These are phyloP conservation scores for Megacollybia marginata DNA, from an alignment of 768 basidiomycete genomes.

Conservation along the genomic window DNA sequence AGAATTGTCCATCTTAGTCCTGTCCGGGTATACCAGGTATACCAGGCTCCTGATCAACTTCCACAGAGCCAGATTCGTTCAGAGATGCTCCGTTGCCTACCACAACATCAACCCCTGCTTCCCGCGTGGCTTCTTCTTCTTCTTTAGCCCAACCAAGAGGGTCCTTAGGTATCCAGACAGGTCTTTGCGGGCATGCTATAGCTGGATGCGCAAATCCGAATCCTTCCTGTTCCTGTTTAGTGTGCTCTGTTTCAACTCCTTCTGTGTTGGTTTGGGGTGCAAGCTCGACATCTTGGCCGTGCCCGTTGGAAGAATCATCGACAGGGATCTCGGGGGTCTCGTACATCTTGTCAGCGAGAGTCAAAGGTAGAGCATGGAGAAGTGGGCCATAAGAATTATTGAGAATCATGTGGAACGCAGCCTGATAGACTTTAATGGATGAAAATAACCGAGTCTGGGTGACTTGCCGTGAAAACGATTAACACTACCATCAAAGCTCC, in stretches of 20 bases:
- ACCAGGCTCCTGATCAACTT: conserved; percentile 19
- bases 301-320: not conserved
- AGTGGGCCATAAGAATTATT: conserved; percentile 79
- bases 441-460: not conserved
- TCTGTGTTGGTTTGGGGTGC: conserved; percentile 5
- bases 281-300: not conserved
- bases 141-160: conserved; percentile 51
- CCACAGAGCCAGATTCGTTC: conserved; percentile 55
- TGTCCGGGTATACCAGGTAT: not conserved
- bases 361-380: conserved; percentile 65
- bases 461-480: conserved; percentile 71
- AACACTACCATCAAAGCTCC: conserved; percentile 82
- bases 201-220: conserved; percentile 90
- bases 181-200: conserved; percentile 56
- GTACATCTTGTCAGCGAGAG: conserved; percentile 65
- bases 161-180: conserved; percentile 84
- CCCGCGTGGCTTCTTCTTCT: conserved; percentile 51
- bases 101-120: conserved; percentile 44
- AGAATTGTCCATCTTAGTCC: not conserved
- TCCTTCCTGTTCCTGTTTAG: conserved; percentile 25
- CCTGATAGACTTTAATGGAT: conserved; percentile 25
- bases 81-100: conserved; percentile 42
- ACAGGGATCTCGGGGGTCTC: not conserved
- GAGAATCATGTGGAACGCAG: conserved; percentile 67
- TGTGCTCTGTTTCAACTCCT: conserved; percentile 8